Percentiles rank a stretch among this genome's conserved stretches.
Evolutionary conservation across 176 grass and related monocot genomes (phyloP).

Genomic region (Bothriochloa decipiens): DNA sequence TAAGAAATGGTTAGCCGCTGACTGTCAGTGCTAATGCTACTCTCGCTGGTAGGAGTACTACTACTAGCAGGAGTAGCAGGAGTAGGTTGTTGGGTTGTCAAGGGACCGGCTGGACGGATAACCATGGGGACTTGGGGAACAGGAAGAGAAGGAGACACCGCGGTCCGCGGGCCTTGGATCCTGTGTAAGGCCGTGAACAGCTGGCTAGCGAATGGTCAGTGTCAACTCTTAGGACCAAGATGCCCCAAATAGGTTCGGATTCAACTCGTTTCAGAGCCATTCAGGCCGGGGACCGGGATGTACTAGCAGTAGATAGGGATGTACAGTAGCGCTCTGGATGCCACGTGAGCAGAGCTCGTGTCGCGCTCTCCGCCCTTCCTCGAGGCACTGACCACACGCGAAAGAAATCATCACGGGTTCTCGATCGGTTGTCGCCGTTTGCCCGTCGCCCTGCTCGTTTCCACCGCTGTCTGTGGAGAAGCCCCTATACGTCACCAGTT

Average conservation of each 20-base stretch:
- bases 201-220: background rate
- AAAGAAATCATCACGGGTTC: too few species aligned
- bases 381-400: background rate
- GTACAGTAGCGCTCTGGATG: background rate
- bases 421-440: too few species aligned
- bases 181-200: background rate
- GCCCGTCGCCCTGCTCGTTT: background rate
- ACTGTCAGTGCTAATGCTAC: background rate
- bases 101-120: constrained; percentile 4
- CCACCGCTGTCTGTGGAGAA: background rate
- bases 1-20: constrained; percentile 18
- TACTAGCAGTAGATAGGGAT: too few species aligned
- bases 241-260: too few species aligned
- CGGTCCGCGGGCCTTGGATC: constrained; percentile 33
- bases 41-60: background rate
- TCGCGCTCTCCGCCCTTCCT: background rate
- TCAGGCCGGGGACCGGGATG: background rate
- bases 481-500: background rate
- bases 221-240: background rate
- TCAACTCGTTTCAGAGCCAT: background rate
- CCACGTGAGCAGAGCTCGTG: background rate
- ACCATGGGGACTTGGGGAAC: constrained; percentile 1
- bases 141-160: background rate
- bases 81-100: constrained; percentile 13
- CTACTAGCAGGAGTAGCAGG: background rate